A percentile compares a stretch with the other conserved stretches of the same genome.
phyloP scores from a whole-genome alignment of 805 yeast species.

The Saccharomycopsis oosterbeekiorum region DNA sequence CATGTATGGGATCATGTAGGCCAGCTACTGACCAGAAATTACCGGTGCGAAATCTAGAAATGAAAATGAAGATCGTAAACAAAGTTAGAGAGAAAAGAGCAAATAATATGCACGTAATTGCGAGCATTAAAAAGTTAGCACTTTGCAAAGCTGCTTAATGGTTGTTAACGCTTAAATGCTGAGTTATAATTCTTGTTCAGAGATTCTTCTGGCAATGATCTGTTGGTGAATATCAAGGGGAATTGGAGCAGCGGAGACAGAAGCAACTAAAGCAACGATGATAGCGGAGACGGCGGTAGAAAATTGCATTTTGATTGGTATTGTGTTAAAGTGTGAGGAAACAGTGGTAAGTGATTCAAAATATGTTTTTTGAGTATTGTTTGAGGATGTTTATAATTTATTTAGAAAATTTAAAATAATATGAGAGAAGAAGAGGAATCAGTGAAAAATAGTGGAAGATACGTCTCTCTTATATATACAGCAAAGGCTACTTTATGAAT shows the following conservation, averaged over 20 bases:
- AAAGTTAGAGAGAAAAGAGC: background rate
- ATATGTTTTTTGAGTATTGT: too few species aligned
- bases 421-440: too few species aligned
- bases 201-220: conserved; percentile 9
- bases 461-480: too few species aligned
- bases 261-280: conserved; percentile 13
- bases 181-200: conserved; percentile 3
- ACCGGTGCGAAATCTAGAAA: background rate
- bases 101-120: background rate
- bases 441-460: too few species aligned
- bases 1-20: background rate
- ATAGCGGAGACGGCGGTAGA: conserved; percentile 13
- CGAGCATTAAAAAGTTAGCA: background rate
- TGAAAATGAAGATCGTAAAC: background rate
- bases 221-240: conserved; percentile 15
- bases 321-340: background rate
- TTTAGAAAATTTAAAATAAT: too few species aligned
- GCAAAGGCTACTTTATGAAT: background rate
- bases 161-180: background rate
- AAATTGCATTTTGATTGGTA: conserved; percentile 12
- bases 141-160: background rate
- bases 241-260: conserved; percentile 19
- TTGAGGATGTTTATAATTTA: too few species aligned
- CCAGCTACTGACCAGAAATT: background rate
- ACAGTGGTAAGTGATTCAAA: background rate